A percentile compares a stretch with the other conserved stretches of the same genome.
Conservation (phyloP, 768 basidiomycete genomes). For the Collybia sp. region DNA sequence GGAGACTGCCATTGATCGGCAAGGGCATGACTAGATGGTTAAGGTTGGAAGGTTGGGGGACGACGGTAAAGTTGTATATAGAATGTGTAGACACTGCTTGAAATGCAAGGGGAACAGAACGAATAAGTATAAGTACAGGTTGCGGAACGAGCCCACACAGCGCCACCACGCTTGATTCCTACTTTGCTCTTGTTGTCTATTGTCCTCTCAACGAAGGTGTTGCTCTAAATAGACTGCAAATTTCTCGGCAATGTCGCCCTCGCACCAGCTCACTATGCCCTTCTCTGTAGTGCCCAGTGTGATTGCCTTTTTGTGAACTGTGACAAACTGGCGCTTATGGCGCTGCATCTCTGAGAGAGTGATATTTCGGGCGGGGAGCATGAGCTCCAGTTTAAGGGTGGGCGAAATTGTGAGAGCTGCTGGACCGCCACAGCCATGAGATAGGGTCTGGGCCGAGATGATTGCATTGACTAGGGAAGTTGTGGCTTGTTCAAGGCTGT, state of each 20-base stretch:
- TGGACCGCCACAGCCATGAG: slow-evolving; percentile 36
- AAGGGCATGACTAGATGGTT: slow-evolving; percentile 51
- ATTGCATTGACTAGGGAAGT: slow-evolving; percentile 67
- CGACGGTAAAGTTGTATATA: too few species aligned
- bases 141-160: slow-evolving; percentile 7
- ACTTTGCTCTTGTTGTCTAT: background rate
- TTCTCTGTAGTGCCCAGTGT: slow-evolving; percentile 78
- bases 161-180: background rate
- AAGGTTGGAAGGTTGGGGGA: too few species aligned
- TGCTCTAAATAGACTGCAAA: slow-evolving; percentile 74
- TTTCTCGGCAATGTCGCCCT: slow-evolving; percentile 62
- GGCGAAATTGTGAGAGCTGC: slow-evolving; percentile 42
- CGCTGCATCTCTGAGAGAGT: slow-evolving; percentile 88
- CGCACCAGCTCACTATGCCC: slow-evolving; percentile 73
- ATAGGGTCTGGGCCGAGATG: slow-evolving; percentile 53
- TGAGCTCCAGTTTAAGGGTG: slow-evolving; percentile 39
- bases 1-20: slow-evolving; percentile 46
- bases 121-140: too few species aligned
- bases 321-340: slow-evolving; percentile 87
- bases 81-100: too few species aligned
- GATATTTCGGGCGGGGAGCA: slow-evolving; percentile 64
- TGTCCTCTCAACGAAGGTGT: background rate
- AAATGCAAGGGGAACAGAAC: too few species aligned
- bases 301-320: slow-evolving; percentile 85
- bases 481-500: slow-evolving; percentile 77